phyloP scores from a whole-genome alignment of 1,284 basidiomycete species.

The Sphaerobolus stellatus region DNA sequence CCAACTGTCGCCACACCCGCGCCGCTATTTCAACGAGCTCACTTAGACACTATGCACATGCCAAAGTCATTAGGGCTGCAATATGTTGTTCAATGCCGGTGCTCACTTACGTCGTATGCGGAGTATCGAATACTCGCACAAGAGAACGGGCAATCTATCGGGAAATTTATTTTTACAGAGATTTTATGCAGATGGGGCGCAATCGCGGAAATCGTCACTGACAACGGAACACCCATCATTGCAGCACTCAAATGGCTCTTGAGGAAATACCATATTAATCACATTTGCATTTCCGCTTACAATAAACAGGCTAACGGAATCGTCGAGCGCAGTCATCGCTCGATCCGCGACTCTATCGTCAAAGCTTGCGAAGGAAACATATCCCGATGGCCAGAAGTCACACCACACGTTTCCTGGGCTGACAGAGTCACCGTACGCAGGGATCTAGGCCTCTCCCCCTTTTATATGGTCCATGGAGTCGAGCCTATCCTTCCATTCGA shows the following conservation, averaged over 20 bases:
- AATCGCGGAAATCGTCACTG: background rate
- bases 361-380: constrained; percentile 36
- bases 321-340: constrained; percentile 37
- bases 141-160: background rate
- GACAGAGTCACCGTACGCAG: constrained; percentile 34
- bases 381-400: constrained; percentile 27
- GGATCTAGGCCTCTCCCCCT: constrained; percentile 35
- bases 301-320: constrained; percentile 43
- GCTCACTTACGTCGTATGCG: background rate
- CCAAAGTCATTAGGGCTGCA: background rate
- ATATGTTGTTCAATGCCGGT: background rate
- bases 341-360: constrained; percentile 35
- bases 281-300: constrained; percentile 37
- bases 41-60: constrained; percentile 6
- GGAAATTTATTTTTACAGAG: background rate
- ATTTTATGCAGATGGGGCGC: constrained; percentile 5
- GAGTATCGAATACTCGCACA: background rate
- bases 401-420: constrained; percentile 39
- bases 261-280: constrained; percentile 24
- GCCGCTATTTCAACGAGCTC: background rate
- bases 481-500: constrained; percentile 42
- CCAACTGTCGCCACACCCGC: background rate
- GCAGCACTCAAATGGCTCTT: constrained; percentile 30
- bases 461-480: constrained; percentile 34
- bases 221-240: constrained; percentile 24